phyloP scores from a whole-genome alignment of 257 asterid species.

The Echium plantagineum region DNA sequence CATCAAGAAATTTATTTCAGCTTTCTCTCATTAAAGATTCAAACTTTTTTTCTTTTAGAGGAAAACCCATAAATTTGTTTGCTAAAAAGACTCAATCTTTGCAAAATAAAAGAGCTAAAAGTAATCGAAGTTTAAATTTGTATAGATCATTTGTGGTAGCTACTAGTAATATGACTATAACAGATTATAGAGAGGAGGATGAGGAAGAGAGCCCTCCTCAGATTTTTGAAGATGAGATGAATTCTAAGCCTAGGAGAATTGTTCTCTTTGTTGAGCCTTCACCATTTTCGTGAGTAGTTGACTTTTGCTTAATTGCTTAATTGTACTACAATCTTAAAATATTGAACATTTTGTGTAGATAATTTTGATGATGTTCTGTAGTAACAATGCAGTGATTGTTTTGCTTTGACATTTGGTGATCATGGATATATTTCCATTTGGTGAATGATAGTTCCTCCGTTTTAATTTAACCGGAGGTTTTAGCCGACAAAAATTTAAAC shows the following conservation, averaged over 20 bases:
- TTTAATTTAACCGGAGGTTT: too few species aligned
- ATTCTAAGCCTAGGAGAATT: conserved; percentile 69
- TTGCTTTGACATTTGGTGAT: neutral
- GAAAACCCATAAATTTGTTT: conserved; percentile 25
- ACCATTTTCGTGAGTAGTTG: conserved; percentile 80
- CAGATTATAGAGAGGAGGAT: conserved; percentile 37
- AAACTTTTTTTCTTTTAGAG: conserved; percentile 24
- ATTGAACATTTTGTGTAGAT: neutral
- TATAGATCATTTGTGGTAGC: conserved; percentile 30
- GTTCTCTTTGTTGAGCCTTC: conserved; percentile 98
- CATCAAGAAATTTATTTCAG: neutral
- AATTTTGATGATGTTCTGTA: neutral
- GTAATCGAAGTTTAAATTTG: conserved; percentile 13
- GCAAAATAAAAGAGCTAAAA: neutral
- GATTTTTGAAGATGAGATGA: conserved; percentile 43
- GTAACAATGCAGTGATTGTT: neutral
- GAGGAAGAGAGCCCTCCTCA: conserved; percentile 56
- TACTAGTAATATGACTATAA: conserved; percentile 31
- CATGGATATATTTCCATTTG: too few species aligned
- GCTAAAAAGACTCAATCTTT: conserved; percentile 21
- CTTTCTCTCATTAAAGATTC: conserved; percentile 9
- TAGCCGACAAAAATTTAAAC: too few species aligned
- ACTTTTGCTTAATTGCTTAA: neutral
- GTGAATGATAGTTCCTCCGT: too few species aligned
- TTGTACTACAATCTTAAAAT: neutral